A percentile compares a stretch with the other conserved stretches of the same genome.
Conservation (phyloP, 768 basidiomycete genomes). For the Heimioporus sp. region DNA sequence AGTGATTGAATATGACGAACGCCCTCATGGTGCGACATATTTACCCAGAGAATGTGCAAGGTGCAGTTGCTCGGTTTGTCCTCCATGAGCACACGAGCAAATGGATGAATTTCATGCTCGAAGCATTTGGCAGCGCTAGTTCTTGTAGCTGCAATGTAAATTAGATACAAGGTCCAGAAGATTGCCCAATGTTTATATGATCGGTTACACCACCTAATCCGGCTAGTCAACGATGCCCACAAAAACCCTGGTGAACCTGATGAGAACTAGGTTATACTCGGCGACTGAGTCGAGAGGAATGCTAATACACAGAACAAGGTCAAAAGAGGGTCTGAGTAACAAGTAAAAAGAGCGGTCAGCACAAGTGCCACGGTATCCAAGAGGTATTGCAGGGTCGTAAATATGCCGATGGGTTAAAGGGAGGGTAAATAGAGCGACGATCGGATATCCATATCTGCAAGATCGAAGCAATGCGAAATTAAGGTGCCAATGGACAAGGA, state of each 20-base stretch:
- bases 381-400: constrained; percentile 14
- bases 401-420: constrained; percentile 3
- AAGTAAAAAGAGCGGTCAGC: constrained; percentile 5
- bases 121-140: background rate
- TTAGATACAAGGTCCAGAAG: constrained; percentile 1
- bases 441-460: constrained; percentile 12
- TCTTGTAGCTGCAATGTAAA: background rate
- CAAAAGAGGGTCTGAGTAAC: background rate
- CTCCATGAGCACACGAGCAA: background rate
- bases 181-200: constrained; percentile 11
- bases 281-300: constrained; percentile 3
- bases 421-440: constrained; percentile 7
- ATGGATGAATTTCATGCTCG: background rate
- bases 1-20: constrained; percentile 23
- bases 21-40: constrained; percentile 18
- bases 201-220: constrained; percentile 11
- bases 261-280: background rate
- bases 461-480: constrained; percentile 5
- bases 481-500: constrained; percentile 7
- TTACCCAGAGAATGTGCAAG: constrained; percentile 15
- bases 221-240: constrained; percentile 13
- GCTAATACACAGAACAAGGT: constrained; percentile 4
- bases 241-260: constrained; percentile 7
- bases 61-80: constrained; percentile 7
- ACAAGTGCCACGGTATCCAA: constrained; percentile 24